Evolutionary conservation across 2,329 filamentous ascomycete genomes (phyloP).

Genomic region (Apiospora hydei): DNA sequence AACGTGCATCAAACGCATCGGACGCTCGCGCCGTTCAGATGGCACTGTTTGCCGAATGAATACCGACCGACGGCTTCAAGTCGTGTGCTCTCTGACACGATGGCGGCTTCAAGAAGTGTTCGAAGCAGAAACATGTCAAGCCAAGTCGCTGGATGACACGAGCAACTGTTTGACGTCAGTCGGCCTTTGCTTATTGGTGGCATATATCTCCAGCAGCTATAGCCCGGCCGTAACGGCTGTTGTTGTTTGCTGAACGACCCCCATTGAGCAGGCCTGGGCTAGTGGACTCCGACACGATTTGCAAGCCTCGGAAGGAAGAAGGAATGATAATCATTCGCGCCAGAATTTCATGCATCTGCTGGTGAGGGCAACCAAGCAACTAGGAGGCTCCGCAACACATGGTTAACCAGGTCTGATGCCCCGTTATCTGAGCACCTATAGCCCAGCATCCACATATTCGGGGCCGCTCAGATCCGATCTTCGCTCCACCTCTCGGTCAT

Average conservation of each 20-base stretch:
- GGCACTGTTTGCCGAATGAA: neutral
- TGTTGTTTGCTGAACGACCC: too few species aligned
- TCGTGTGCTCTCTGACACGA: neutral
- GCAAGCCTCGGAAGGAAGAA: neutral
- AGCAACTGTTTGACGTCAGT: conserved; percentile 5
- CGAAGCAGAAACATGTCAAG: conserved; percentile 14
- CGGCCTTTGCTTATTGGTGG: neutral
- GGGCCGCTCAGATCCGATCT: conserved; percentile 20
- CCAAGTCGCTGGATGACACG: conserved; percentile 5
- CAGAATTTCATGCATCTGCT: conserved; percentile 5
- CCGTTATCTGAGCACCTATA: conserved; percentile 10
- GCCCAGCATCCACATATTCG: neutral
- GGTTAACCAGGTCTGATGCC: neutral
- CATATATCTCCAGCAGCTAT: neutral
- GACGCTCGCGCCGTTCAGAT: neutral
- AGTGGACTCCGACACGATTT: neutral
- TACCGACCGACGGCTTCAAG: neutral
- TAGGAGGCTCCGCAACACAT: conserved; percentile 2
- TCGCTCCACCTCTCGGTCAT: conserved; percentile 15
- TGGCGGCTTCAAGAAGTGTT: conserved; percentile 16
- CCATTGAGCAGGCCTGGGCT: neutral
- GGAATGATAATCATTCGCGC: neutral
- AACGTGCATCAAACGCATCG: neutral
- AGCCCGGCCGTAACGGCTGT: neutral
- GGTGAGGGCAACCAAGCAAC: too few species aligned